These are phyloP conservation scores for Sesbania bispinosa DNA, from an alignment of 306 rosid species.

Conservation along the genomic window DNA sequence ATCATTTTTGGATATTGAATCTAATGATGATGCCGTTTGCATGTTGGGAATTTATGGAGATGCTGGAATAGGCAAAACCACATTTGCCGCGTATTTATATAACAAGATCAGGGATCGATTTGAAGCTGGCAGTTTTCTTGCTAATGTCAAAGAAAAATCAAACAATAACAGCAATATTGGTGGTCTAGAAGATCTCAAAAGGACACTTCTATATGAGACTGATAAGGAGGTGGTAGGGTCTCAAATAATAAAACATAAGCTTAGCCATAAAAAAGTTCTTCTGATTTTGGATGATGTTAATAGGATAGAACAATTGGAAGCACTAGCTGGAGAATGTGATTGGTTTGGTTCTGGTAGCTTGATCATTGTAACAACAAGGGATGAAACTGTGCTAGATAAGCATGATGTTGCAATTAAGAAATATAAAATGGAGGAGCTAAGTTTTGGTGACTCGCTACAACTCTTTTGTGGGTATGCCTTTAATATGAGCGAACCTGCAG, in stretches of 20 bases:
- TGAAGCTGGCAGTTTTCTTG: conserved; percentile 16
- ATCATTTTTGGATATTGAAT: not conserved
- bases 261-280: conserved; percentile 6
- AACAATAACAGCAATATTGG: not conserved
- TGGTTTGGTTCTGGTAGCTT: conserved; percentile 28
- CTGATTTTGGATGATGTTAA: conserved; percentile 26
- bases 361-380: conserved; percentile 26
- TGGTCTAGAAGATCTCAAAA: not conserved
- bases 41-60: conserved; percentile 18
- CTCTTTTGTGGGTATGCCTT: conserved; percentile 14
- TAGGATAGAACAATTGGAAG: not conserved
- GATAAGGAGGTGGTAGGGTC: not conserved
- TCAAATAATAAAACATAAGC: conserved; percentile 2
- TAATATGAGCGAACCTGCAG: not conserved
- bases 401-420: not conserved
- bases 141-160: not conserved
- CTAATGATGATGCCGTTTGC: not conserved
- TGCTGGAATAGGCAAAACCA: conserved; percentile 30
- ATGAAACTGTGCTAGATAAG: not conserved
- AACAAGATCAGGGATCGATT: not conserved
- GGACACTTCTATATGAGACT: not conserved
- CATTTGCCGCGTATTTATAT: conserved; percentile 1
- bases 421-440: conserved; percentile 4
- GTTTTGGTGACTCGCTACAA: not conserved
- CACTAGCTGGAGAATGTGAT: not conserved